Base-by-base conservation (phyloP, 2,329 filamentous ascomycete species). In the Cytospora mali region DNA sequence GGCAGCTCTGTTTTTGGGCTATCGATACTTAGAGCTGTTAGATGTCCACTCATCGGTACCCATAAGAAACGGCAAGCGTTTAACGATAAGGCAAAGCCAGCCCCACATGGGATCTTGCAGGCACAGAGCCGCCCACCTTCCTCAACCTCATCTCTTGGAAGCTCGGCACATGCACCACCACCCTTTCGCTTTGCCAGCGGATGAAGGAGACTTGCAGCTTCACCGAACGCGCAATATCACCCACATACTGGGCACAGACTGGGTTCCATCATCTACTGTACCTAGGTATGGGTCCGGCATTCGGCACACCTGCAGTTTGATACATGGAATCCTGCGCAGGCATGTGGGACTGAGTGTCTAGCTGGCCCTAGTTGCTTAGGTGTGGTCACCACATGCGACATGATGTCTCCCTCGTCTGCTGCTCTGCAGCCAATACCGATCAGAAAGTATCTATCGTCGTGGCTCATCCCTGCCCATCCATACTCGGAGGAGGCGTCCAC, bases 61-160 rank as follows among this genome's bases (percentile, higher is more conserved):
- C 58, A 58, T 54, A 28, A 53, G 59, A 62, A 64, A 62, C 63
- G 63, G 52, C 63, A 65, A 60, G 59, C 59, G 62, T 64, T 62
- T 58, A 58, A 54, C 55, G 54, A 21, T 21, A 42, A 31, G 39
- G 31, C 31, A 28, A 28, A 18, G 6, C 31, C n/a, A 28, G 4
- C 21, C 27, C 25, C 28, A 23, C 28, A 25, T 49, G 48, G 10
- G 16, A 9, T n/a, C 25, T 42, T 48, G 25, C 42, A 62, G 60
- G 53, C n/a, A 57, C 42, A 56, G 53, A 62, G 60, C 60, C 53
- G 60, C 60, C 60, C 39, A 50, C 58, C 39, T 27, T 35, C 25
- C 51, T 50, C 54, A 55, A 64, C 62, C 62, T 62, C 58, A 64
- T 42, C 49, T 61, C 48, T 29, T 14, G 21, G 28, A n/a, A n/a